Evolutionary conservation across 345 rosid species (phyloP).

Genomic region (Euclidium syriacum): DNA sequence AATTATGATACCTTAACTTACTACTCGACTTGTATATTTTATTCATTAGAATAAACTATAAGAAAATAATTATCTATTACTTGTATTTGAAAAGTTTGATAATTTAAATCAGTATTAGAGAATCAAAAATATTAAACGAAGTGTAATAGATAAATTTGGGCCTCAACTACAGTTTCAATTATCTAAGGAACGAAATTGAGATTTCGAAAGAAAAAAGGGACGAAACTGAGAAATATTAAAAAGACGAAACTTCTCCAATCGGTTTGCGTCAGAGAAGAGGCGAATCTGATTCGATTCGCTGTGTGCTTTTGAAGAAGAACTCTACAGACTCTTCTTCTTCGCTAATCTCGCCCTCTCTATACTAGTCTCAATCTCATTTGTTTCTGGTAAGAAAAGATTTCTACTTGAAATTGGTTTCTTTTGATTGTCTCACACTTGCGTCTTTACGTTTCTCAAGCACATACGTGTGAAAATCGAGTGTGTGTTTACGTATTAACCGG

Average conservation of each 20-base stretch:
- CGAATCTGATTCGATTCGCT: constrained; percentile 15
- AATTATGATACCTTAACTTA: too few species aligned
- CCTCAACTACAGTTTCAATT: too few species aligned
- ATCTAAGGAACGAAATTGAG: neutral
- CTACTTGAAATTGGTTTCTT: neutral
- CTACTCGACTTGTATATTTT: too few species aligned
- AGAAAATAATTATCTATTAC: too few species aligned
- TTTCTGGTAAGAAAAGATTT: neutral
- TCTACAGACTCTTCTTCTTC: neutral
- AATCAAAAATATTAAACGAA: too few species aligned
- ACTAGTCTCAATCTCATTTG: neutral
- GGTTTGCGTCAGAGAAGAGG: constrained; percentile 1
- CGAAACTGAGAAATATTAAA: constrained; percentile 3
- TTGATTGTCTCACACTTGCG: neutral
- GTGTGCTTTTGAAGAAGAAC: neutral
- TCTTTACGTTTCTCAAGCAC: neutral
- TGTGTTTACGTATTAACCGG: neutral
- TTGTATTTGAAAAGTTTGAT: too few species aligned
- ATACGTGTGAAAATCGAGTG: neutral
- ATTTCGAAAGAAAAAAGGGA: neutral
- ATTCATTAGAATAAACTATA: too few species aligned
- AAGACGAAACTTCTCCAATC: neutral
- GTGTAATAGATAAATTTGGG: too few species aligned
- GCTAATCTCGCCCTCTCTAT: neutral
- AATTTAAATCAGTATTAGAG: too few species aligned